Evolutionary conservation across 2,329 filamentous ascomycete genomes (phyloP).

Genomic region (Diplodia sapinea): DNA sequence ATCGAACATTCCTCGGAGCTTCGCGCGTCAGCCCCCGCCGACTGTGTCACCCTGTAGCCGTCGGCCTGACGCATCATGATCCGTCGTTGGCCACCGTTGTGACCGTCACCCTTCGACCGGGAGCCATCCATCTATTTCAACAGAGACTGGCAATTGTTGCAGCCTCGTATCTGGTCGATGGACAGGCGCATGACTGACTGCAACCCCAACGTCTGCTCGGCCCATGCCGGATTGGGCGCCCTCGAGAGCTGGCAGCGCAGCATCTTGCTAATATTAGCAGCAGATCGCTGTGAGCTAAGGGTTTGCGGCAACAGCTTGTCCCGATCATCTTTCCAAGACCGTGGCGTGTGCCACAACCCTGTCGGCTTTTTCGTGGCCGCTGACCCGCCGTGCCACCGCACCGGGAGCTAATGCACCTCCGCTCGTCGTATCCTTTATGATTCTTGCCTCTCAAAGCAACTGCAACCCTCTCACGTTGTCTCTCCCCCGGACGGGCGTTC

Average conservation of each 20-base stretch:
- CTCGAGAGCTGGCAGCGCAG: neutral
- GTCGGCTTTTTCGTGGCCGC: conserved; percentile 9
- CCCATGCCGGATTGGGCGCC: neutral
- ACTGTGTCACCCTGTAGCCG: neutral
- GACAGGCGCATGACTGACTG: conserved; percentile 14
- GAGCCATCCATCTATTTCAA: neutral
- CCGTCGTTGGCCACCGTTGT: too few species aligned
- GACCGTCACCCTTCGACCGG: neutral
- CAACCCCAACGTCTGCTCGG: conserved; percentile 2
- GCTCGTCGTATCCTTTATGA: neutral
- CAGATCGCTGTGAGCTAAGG: neutral
- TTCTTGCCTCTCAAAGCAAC: neutral
- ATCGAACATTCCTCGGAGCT: neutral
- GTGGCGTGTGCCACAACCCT: conserved; percentile 12
- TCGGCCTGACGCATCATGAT: neutral
- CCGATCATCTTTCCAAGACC: neutral
- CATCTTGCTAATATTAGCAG: conserved; percentile 22
- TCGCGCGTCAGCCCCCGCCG: neutral
- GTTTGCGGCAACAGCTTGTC: neutral
- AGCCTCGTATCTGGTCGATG: conserved; percentile 7
- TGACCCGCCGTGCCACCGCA: conserved; percentile 18
- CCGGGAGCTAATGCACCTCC: conserved; percentile 15
- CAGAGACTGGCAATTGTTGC: neutral
- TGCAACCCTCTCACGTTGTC: conserved; percentile 11
- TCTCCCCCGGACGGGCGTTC: neutral